Base-by-base conservation (phyloP, 768 basidiomycete species). In the Boletus rex-veris region DNA sequence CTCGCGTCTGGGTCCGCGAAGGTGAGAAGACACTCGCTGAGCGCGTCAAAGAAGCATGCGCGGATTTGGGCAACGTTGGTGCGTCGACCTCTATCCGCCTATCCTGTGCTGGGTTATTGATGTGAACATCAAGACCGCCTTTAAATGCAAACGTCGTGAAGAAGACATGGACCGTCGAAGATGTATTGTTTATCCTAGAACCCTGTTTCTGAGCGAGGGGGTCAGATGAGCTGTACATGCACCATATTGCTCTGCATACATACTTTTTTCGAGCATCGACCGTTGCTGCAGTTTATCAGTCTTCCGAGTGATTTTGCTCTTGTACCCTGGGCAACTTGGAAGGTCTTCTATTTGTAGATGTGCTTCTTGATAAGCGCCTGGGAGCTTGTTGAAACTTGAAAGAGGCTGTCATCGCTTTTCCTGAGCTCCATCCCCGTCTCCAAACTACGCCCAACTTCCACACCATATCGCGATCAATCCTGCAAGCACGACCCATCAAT, bases 1-100 rank as follows among this genome's bases (percentile, higher is more conserved):
- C 94, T 46, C 91, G 96, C 78, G 87, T 95, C 55, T 99, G 96
- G 96, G 93, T 99, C 47, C 90, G 96, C 65, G 93, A 97, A 75
- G 95, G 95, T 61, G 94, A 98, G 79, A 94, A 95, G 84, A 96
- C 93, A 18, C 82, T 98, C 61, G 44, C 71, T 45, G 80, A 72
- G 58, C 92, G 96, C 67, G 92, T 97, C 76, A 91, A 93, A 75
- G 87, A 90, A 72, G 94, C 96, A n/a, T 94, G 92, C 75, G 62
- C 72, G 40, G 96, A 99, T 74, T 82, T 99, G 55, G 91, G 88
- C 61, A 92, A 84, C 69, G 72, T 76, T 53, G 62, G 81, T 82
- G 56, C 64, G 79, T 76, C 15, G 45, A 45, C 7, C 7, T 26
- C 30, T 21, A 4, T 51, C 41, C 1, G 5, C n/a, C 39, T 21